These are phyloP conservation scores for Rubia yunnanensis DNA, from an alignment of 257 asterid species.

Conservation along the genomic window DNA sequence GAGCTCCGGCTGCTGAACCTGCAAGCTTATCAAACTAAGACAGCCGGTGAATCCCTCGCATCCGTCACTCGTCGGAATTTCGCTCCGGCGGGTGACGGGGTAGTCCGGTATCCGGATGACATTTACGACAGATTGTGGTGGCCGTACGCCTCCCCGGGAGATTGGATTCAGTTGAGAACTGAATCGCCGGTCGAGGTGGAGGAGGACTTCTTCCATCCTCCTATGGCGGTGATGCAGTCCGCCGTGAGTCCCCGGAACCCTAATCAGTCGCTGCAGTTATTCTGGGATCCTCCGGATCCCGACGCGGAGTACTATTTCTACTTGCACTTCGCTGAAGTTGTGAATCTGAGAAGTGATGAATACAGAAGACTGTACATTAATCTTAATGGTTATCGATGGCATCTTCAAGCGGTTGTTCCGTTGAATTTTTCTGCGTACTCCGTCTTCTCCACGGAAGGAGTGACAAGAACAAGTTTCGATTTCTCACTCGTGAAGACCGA, in stretches of 20 bases:
- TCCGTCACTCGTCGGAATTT: background rate
- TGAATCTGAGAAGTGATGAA: slow-evolving; percentile 4
- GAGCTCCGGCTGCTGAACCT: slow-evolving; percentile 20
- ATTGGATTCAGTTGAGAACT: background rate
- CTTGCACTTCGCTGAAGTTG: slow-evolving; percentile 26
- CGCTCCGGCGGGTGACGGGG: background rate
- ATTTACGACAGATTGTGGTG: slow-evolving; percentile 24
- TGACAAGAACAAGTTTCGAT: background rate
- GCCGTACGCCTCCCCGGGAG: background rate
- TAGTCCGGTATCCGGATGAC: background rate
- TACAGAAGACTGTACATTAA: slow-evolving; percentile 13
- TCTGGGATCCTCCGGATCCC: background rate
- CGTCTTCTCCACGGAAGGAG: background rate
- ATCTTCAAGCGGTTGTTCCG: background rate
- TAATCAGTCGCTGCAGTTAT: background rate
- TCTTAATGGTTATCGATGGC: background rate
- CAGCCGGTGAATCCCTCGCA: slow-evolving; percentile 11
- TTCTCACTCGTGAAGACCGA: slow-evolving; percentile 2
- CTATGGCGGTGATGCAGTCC: slow-evolving; percentile 19
- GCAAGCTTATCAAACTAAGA: background rate
- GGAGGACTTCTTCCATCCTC: background rate
- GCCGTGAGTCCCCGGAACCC: slow-evolving; percentile 11
- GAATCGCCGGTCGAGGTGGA: background rate
- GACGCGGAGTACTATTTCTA: slow-evolving; percentile 6
- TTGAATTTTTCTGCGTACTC: background rate